A percentile compares a stretch with the other conserved stretches of the same genome.
These are phyloP conservation scores for Melaleuca alternifolia DNA, from an alignment of 345 rosid species.

Conservation along the genomic window DNA sequence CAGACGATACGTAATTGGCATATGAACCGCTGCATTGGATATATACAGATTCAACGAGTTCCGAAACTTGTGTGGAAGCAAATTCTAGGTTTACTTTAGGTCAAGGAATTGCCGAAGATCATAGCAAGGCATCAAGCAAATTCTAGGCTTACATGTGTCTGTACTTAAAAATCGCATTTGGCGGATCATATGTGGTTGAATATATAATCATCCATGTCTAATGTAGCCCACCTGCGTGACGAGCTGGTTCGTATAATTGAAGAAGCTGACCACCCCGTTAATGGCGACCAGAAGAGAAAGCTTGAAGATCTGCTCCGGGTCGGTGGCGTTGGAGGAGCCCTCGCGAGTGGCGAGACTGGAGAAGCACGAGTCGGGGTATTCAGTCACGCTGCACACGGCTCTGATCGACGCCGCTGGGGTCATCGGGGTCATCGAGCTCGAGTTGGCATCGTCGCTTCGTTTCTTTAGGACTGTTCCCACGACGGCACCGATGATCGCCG, in stretches of 20 bases:
- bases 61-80: not conserved
- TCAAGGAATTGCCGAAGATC: not conserved
- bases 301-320: constrained; percentile 40
- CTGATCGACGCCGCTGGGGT: constrained; percentile 5
- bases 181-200: not conserved
- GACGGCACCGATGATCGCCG: not conserved
- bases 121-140: not conserved
- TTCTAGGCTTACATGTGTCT: too few relatives aligned
- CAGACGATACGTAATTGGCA: too few relatives aligned
- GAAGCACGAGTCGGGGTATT: constrained; percentile 14
- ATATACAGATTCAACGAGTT: not conserved
- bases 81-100: not conserved
- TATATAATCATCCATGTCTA: not conserved
- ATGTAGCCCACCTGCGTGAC: not conserved
- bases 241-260: constrained; percentile 22
- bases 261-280: constrained; percentile 26
- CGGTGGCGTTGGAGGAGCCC: not conserved
- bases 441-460: not conserved
- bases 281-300: constrained; percentile 44
- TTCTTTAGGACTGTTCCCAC: not conserved
- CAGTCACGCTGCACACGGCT: constrained; percentile 12
- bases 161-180: not conserved
- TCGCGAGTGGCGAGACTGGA: constrained; percentile 11
- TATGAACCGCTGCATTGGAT: not conserved
- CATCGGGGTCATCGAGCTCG: not conserved